Evolutionary conservation across 1,284 basidiomycete genomes (phyloP), one percentile per base, ranked within the genome.

Genomic region (Crepidotus sp.): DNA sequence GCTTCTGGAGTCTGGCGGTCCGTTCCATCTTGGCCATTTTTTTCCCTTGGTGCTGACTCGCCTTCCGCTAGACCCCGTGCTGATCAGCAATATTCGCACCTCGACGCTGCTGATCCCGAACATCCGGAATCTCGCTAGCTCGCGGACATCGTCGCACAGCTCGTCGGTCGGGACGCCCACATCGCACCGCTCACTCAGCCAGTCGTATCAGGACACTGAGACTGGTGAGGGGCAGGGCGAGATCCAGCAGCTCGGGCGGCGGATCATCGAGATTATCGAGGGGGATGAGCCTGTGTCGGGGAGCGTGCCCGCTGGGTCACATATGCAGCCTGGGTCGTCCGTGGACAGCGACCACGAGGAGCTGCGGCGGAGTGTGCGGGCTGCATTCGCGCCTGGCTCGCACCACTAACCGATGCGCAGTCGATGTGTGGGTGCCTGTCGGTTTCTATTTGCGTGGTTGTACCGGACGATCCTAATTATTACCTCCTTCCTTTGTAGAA

Each of bases 1-100:
- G 61, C 69, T 98, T 21, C 74, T 98, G 21, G 96, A 98, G 63
- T 93, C 91, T 21, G 88, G 90, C 53, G 88, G 87, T 83, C 60
- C 49, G 71, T 58, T 14, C 27, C 7, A 24, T 26, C 19, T 11
- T 11, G 3, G 33, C 32, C 30, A 24, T 37, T 32, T 38, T 3
- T 14, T 37, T 13, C 14, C 26, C 14, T 46, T 25, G 26, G 52
- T 40, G 38, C 43, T 46, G 40, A 34, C 15, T 6, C 15, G 9
- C 33, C 1, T 35, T 1, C 42, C 21, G 50, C 33, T 47, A 83
- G 92, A 96, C 62, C 80, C 86, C n/a, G 82, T 88, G 59, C 71
- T 97, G 34, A 86, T 87, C 46, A 83, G 77, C 61, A 93, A 88
- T 66, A 93, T 97, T 60, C 87, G 90, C 44, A 77, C 67, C 50